Evolutionary conservation across 495 filamentous ascomycete species (phyloP).

Genomic region (Tuber borchii): DNA sequence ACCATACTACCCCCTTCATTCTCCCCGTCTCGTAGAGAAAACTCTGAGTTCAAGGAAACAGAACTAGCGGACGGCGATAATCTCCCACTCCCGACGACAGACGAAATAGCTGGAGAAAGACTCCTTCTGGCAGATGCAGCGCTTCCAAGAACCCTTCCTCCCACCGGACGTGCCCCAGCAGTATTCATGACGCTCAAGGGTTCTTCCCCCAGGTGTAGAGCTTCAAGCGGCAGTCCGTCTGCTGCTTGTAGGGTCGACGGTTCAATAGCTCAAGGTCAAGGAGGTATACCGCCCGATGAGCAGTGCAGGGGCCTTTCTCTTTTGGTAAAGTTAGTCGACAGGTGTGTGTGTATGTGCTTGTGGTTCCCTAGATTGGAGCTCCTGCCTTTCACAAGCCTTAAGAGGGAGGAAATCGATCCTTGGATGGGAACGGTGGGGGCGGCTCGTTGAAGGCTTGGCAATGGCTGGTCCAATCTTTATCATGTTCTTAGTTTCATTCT

Average conservation of each 20-base stretch:
- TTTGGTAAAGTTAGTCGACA: neutral
- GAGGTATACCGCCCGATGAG: neutral
- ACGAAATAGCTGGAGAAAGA: slow-evolving; percentile 28
- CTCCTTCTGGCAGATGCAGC: slow-evolving; percentile 27
- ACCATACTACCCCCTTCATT: slow-evolving; percentile 60
- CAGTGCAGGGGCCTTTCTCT: neutral
- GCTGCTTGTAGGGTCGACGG: neutral
- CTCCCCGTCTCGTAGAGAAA: slow-evolving; percentile 51
- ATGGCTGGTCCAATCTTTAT: neutral
- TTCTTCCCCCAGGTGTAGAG: neutral
- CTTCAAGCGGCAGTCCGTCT: neutral
- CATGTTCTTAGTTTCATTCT: neutral
- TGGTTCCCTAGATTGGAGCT: neutral
- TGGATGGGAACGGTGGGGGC: neutral
- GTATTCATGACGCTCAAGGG: slow-evolving; percentile 15
- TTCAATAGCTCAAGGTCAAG: neutral
- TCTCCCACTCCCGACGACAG: slow-evolving; percentile 38
- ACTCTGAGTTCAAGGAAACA: slow-evolving; percentile 58
- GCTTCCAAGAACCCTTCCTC: slow-evolving; percentile 33
- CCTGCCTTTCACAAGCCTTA: neutral
- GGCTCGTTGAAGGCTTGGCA: neutral
- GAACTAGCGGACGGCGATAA: slow-evolving; percentile 58
- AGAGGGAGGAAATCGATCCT: neutral
- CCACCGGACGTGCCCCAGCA: slow-evolving; percentile 20
- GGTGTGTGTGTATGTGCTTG: neutral